Base-by-base conservation (phyloP, 352 stramenopile genomes). In the Phytophthora citricola region DNA sequence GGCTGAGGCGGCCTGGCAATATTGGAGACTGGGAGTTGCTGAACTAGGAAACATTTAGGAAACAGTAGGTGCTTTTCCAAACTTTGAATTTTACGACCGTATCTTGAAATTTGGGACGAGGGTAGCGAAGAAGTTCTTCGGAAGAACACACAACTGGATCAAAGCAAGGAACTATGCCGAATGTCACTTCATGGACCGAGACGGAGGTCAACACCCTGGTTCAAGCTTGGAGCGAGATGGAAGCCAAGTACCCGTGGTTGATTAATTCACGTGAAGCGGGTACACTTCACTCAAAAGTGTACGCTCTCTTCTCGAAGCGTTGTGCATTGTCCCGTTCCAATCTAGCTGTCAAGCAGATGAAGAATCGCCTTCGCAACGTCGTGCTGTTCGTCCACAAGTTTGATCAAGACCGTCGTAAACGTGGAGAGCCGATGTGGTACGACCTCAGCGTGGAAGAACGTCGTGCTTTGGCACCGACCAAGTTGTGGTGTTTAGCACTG, bases 161-260 rank as follows among this genome's bases (percentile, higher is more conserved):
- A 12, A 43, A 43, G 15, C 5, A 22, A 20, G 15, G n/a, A 43
- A 22, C 11, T 12, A 43, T 43, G 41, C 22, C 41, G 41, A 48
- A 48, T 31, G n/a, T 48, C 17, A 29, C 20, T 5, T 32, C 46
- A 4, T 72, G 62, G 67, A 72, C 56, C 2, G 57, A 69, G 24
- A 22, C 24, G 20, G 66, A 75, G 38, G n/a, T 75, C 14, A 44
- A 38, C 24, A 29, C 50, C 17, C 29, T 71, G 9, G 46, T 72
- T 15, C 55, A 64, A 53, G 58, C 47, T 3, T 75, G 62, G 63
- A 60, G 50, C 45, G 56, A 71, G 15, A 52, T 72, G 9, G 62
- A 72, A 24, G 51, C 51, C 14, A 71, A 59, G 20, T 63, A 62
- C 26, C 54, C 66, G 17, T 40, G 47, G 0, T 9, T 61, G 36